Base-by-base conservation (phyloP, 345 rosid genomes). In the Anacardium occidentale region DNA sequence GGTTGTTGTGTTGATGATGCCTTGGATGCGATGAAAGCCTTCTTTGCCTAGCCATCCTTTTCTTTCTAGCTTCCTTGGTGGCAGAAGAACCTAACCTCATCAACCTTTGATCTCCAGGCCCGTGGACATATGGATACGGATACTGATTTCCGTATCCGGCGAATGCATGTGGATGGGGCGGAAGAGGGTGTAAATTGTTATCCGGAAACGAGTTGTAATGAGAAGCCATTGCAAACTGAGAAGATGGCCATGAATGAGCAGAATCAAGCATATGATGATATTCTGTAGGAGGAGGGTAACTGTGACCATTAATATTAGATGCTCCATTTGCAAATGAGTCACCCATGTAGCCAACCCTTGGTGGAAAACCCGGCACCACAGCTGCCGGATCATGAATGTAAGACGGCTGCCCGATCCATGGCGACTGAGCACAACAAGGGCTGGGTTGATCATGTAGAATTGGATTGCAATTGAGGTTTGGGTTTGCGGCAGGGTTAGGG, bases 11-110 rank as follows among this genome's bases (percentile, higher is more conserved):
- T 51, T 75, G 75, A 20, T 79, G 82, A 51, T 69, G 80, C 54
- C 87, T 71, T 59, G 82, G 81, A 55, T 86, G 94, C 8, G 93
- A 72, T 44, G 85, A 17, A 78, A 93, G 76, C 77, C 97, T 83
- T 62, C 93, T 85, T 77, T 95, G 98, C 78, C 99, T 85, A 0
- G 98, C 99, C 99, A 96, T 96, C 56, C 99, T 85, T 85, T 95
- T 95, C 90, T 91, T 96, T 80, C 98, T 82, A 1, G 99, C 99
- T 54, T 96, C 98, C 75, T 93, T 93, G 0, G 98, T 91, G 0
- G 96, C 96, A 0, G 95, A 93, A 0, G 97, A 86, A 47, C 98
- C 92, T 45, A 85, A 62, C 65, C 90, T 78, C 54, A 68, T 72
- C 64, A 87, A 45, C 72, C 85, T 78, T 22, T 84, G 86, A 25